A percentile compares a stretch with the other conserved stretches of the same genome.
Evolutionary conservation across 345 rosid genomes (phyloP).

Genomic region (Schrenkiella parvula): DNA sequence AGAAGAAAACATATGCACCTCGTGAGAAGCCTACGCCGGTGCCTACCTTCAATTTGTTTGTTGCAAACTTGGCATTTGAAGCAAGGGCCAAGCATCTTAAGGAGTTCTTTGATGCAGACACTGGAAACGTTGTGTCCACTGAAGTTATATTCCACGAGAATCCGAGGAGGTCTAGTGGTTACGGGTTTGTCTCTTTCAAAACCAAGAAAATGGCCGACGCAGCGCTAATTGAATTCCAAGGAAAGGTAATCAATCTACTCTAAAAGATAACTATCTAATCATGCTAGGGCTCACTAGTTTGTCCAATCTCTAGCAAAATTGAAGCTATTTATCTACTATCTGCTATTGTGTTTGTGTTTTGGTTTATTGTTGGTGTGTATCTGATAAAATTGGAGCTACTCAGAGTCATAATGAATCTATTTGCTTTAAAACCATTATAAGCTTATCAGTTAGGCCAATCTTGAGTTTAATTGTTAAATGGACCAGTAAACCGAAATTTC

Average conservation of each 20-base stretch:
- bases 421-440: background rate
- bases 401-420: background rate
- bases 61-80: slow-evolving; percentile 64
- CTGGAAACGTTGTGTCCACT: slow-evolving; percentile 51
- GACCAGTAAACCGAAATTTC: background rate
- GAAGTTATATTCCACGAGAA: slow-evolving; percentile 68
- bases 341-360: background rate
- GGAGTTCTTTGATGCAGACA: slow-evolving; percentile 58
- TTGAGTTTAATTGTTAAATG: background rate
- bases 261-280: background rate
- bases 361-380: background rate
- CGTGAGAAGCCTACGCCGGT: slow-evolving; percentile 36
- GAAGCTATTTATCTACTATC: background rate
- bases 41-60: slow-evolving; percentile 59
- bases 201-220: slow-evolving; percentile 67
- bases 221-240: slow-evolving; percentile 55
- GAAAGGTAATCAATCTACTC: slow-evolving; percentile 48
- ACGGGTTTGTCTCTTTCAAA: slow-evolving; percentile 80
- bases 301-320: background rate
- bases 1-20: slow-evolving; percentile 44
- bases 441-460: background rate
- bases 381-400: background rate
- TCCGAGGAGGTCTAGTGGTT: slow-evolving; percentile 71
- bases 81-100: slow-evolving; percentile 62
- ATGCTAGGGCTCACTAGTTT: background rate